Percentiles rank a stretch among this genome's conserved stretches.
phyloP scores from a whole-genome alignment of 352 stramenopile species.

The Peronospora destructor region DNA sequence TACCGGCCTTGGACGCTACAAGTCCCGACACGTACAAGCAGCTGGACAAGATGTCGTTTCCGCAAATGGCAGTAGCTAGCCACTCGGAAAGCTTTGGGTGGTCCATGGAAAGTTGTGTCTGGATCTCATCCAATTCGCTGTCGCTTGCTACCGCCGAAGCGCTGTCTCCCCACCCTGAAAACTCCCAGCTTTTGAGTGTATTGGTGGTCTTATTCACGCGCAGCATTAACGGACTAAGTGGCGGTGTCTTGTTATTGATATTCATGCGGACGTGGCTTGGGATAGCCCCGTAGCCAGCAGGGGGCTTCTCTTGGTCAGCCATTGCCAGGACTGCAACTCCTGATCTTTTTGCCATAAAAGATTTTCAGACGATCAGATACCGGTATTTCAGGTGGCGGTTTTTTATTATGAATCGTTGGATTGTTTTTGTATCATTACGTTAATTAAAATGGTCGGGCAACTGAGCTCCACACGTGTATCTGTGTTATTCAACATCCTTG shows the following conservation, averaged over 20 bases:
- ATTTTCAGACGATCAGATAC: conserved; percentile 11
- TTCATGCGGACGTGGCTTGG: conserved; percentile 29
- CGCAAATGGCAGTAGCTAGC: conserved; percentile 91
- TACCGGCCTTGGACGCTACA: conserved; percentile 83
- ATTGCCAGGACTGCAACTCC: conserved; percentile 19
- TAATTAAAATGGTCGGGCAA: too few relatives aligned
- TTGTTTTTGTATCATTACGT: too few relatives aligned
- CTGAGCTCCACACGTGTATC: background rate
- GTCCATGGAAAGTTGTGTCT: conserved; percentile 59
- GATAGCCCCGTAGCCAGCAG: conserved; percentile 55
- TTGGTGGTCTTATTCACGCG: conserved; percentile 65
- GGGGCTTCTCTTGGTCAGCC: conserved; percentile 30
- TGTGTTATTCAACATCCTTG: background rate
- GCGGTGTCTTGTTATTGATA: conserved; percentile 36
- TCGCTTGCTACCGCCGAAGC: conserved; percentile 47
- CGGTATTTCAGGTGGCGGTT: background rate
- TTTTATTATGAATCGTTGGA: too few relatives aligned
- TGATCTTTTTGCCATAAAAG: background rate
- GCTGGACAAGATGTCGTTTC: conserved; percentile 93
- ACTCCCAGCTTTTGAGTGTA: conserved; percentile 78
- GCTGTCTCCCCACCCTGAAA: conserved; percentile 76
- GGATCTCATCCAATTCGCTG: conserved; percentile 68
- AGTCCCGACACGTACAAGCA: conserved; percentile 87
- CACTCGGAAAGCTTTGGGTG: conserved; percentile 88
- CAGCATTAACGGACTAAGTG: conserved; percentile 63